phyloP scores from a whole-genome alignment of 2,329 filamentous ascomycete species.

The Scytalidium lignicola region DNA sequence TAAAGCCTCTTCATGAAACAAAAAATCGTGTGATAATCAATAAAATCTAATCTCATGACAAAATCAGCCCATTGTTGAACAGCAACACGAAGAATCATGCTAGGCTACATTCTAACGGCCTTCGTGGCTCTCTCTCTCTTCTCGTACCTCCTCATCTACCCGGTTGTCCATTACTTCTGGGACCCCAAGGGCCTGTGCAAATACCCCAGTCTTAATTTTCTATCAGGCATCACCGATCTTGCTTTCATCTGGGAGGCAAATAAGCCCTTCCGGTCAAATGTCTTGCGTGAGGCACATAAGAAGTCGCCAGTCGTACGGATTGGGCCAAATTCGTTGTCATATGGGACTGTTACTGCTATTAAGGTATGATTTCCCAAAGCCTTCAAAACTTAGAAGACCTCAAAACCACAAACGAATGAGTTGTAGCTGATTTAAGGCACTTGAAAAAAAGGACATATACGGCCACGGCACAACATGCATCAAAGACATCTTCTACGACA shows the following conservation, averaged over 20 bases:
- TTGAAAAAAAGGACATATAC: slow-evolving; percentile 38
- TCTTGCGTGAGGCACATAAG: slow-evolving; percentile 39
- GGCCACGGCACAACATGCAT: slow-evolving; percentile 44
- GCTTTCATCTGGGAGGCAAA: slow-evolving; percentile 42
- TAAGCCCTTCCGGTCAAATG: slow-evolving; percentile 36
- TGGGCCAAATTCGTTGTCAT: slow-evolving; percentile 41
- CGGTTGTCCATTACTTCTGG: slow-evolving; percentile 36
- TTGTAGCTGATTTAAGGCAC: not conserved
- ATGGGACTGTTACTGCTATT: slow-evolving; percentile 35
- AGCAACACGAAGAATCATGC: slow-evolving; percentile 4
- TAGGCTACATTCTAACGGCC: slow-evolving; percentile 6
- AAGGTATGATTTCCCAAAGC: slow-evolving; percentile 18
- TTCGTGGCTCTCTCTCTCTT: slow-evolving; percentile 1
- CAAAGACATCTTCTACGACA: slow-evolving; percentile 43
- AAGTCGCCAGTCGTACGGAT: slow-evolving; percentile 39
- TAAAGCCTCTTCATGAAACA: too few species aligned
- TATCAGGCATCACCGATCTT: slow-evolving; percentile 40
- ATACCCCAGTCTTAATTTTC: slow-evolving; percentile 37
- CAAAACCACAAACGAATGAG: too few species aligned
- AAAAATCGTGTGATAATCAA: too few species aligned
- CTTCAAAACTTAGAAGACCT: not conserved
- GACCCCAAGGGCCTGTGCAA: slow-evolving; percentile 43
- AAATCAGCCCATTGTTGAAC: not conserved
- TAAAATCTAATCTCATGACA: too few species aligned
- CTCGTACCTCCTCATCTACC: slow-evolving; percentile 34